Conservation (phyloP, 2,329 filamentous ascomycete species). For the Corniculantispora saksenae region DNA sequence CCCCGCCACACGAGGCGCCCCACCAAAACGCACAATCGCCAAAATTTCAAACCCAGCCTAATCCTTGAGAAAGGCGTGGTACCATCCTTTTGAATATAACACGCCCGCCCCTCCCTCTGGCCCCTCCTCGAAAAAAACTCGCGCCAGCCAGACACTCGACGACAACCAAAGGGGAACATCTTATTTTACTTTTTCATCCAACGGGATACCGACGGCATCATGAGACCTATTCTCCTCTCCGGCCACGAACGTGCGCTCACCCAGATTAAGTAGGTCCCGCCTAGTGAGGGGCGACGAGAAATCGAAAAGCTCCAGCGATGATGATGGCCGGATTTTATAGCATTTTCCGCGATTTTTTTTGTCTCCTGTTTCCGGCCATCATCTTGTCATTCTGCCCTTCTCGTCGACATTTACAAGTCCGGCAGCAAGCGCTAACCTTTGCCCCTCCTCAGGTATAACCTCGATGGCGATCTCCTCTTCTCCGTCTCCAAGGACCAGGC, state of each 20-base stretch:
- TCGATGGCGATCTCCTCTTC: constrained; percentile 95
- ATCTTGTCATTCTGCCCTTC: constrained; percentile 19
- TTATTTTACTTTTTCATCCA: not conserved
- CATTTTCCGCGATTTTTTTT: not conserved
- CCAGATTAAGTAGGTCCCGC: constrained; percentile 73
- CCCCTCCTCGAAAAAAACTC: constrained; percentile 12
- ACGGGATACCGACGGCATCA: constrained; percentile 47
- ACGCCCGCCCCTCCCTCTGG: constrained; percentile 14
- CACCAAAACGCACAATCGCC: constrained; percentile 50
- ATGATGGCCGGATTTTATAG: not conserved
- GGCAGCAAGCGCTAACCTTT: constrained; percentile 17
- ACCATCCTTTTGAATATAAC: constrained; percentile 5
- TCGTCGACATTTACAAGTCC: no score
- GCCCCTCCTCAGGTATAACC: constrained; percentile 68
- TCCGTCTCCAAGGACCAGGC: constrained; percentile 95
- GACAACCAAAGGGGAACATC: not conserved
- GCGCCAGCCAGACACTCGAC: constrained; percentile 11
- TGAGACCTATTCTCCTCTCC: constrained; percentile 95
- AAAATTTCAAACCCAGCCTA: constrained; percentile 41
- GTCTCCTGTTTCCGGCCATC: no score
- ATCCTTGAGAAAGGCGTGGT: constrained; percentile 14
- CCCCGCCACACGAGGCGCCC: constrained; percentile 31
- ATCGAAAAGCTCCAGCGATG: not conserved
- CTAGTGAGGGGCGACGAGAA: constrained; percentile 13
- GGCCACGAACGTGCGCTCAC: constrained; percentile 97